Evolutionary conservation across 2,329 filamentous ascomycete genomes (phyloP).

Genomic region (Phaeosphaeria sp.): DNA sequence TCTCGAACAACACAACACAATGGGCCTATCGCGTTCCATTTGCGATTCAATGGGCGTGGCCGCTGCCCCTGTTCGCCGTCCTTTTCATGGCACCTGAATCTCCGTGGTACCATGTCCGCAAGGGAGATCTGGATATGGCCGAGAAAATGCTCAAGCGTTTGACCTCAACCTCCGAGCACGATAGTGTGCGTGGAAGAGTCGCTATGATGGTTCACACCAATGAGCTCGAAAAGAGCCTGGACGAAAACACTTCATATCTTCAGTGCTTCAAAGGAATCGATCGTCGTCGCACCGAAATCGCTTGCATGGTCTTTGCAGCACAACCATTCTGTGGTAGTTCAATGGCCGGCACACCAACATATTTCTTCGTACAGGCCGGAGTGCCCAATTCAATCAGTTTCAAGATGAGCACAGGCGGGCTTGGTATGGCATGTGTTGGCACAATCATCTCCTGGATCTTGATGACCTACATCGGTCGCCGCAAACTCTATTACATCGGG

Average conservation of each 20-base stretch:
- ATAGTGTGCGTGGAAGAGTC: constrained; percentile 58
- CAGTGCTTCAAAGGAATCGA: constrained; percentile 83
- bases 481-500: constrained; percentile 76
- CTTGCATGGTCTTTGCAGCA: constrained; percentile 57
- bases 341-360: constrained; percentile 44
- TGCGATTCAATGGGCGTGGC: constrained; percentile 77
- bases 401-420: constrained; percentile 58
- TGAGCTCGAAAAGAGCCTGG: constrained; percentile 73
- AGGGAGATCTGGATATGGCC: constrained; percentile 66
- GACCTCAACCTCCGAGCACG: not conserved
- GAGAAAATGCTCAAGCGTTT: constrained; percentile 46
- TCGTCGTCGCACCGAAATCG: constrained; percentile 76
- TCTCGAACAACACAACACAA: constrained; percentile 64
- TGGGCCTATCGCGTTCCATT: constrained; percentile 71
- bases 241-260: constrained; percentile 70
- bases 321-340: constrained; percentile 41
- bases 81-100: constrained; percentile 73
- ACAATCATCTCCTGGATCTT: constrained; percentile 79
- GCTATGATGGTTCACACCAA: constrained; percentile 86
- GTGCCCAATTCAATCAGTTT: constrained; percentile 47
- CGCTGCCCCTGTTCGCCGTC: constrained; percentile 66
- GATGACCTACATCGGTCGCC: constrained; percentile 77
- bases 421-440: constrained; percentile 62
- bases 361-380: constrained; percentile 55
- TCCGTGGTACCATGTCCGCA: constrained; percentile 74